Evolutionary conservation across 1,284 basidiomycete species (phyloP).

Genomic region (Kwoniella shivajii): DNA sequence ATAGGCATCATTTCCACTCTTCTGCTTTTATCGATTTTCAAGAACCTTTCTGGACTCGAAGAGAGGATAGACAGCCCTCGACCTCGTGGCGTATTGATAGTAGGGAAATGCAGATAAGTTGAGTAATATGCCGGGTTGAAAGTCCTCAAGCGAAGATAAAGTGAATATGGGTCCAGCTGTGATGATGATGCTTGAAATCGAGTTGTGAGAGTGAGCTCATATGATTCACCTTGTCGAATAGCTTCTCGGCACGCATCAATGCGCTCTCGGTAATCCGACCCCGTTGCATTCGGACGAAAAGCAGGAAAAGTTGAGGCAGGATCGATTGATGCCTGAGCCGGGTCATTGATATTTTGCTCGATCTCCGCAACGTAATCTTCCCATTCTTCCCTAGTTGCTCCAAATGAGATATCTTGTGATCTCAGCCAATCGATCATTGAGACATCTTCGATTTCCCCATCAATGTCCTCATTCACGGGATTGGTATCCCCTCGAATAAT

Average conservation of each 20-base stretch:
- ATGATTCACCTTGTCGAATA: constrained; percentile 86
- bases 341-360: constrained; percentile 8
- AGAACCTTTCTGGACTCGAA: constrained; percentile 88
- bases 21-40: constrained; percentile 70
- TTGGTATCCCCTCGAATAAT: constrained; percentile 35
- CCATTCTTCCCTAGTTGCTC: constrained; percentile 28
- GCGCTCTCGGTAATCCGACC: constrained; percentile 65
- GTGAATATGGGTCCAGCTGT: constrained; percentile 34
- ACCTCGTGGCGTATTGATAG: constrained; percentile 47
- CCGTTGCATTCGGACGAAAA: constrained; percentile 47
- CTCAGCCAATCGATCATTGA: constrained; percentile 40
- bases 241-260: constrained; percentile 75
- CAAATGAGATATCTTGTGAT: constrained; percentile 34
- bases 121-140: constrained; percentile 91
- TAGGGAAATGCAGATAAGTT: constrained; percentile 72
- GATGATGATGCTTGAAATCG: constrained; percentile 55
- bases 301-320: constrained; percentile 29
- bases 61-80: constrained; percentile 68
- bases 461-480: neutral
- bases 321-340: neutral
- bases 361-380: constrained; percentile 17
- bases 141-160: constrained; percentile 63
- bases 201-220: constrained; percentile 92
- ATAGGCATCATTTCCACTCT: constrained; percentile 85
- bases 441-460: neutral